Conservation (phyloP, 805 yeast genomes). For the Myxozyma mucilagina region DNA sequence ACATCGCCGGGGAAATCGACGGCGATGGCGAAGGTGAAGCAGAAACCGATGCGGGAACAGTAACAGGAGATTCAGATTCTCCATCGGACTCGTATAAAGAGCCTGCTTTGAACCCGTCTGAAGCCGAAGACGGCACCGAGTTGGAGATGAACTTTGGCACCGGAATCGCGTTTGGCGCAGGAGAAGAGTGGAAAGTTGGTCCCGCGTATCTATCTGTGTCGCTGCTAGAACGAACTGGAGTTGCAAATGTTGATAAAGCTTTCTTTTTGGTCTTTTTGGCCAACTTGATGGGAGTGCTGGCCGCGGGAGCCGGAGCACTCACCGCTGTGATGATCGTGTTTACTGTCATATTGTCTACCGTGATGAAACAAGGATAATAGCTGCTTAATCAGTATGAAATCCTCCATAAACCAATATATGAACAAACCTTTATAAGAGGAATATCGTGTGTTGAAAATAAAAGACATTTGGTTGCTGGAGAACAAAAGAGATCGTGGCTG, state of each 20-base stretch:
- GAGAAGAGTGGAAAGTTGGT: constrained; percentile 35
- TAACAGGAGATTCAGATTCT: too few relatives aligned
- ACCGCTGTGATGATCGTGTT: neutral
- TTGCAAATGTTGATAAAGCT: constrained; percentile 3
- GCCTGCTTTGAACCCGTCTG: neutral
- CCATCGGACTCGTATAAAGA: neutral
- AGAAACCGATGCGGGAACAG: neutral
- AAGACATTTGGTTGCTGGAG: too few relatives aligned
- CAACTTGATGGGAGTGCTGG: neutral
- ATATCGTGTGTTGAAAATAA: too few relatives aligned
- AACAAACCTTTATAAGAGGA: too few relatives aligned
- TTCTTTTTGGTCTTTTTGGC: neutral
- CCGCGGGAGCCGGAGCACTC: neutral
- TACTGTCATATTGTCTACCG: too few relatives aligned
- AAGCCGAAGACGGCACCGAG: constrained; percentile 19
- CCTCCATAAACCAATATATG: too few relatives aligned
- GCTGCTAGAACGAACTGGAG: constrained; percentile 14
- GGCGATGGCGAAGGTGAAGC: constrained; percentile 3
- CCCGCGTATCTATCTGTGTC: constrained; percentile 31
- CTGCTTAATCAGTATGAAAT: too few relatives aligned
- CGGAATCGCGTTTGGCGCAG: constrained; percentile 36
- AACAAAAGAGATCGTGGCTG: too few relatives aligned
- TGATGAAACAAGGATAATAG: too few relatives aligned
- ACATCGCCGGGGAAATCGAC: neutral
- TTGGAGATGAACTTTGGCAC: constrained; percentile 31